Evolutionary conservation across 164 flowering plant species (phyloP).

Genomic region (Berberis vulgaris): DNA sequence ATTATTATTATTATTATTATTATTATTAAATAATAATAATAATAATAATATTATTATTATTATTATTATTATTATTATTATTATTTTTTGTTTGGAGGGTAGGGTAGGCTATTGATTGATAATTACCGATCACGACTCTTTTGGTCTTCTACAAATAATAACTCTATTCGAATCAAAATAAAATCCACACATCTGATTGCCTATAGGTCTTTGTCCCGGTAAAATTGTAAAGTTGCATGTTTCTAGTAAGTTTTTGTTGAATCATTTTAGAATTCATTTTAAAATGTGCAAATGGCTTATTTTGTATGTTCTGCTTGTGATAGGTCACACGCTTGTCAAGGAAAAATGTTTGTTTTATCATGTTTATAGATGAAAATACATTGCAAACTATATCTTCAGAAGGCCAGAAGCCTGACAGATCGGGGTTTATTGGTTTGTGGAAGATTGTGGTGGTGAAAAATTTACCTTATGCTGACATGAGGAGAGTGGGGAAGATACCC

Average conservation of each 20-base stretch:
- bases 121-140: no score
- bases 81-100: no score
- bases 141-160: no score
- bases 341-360: constrained; percentile 94
- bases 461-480: constrained; percentile 82
- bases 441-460: constrained; percentile 82
- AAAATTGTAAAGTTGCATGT: not conserved
- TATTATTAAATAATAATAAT: no score
- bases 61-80: no score
- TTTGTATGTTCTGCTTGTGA: not conserved
- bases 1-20: no score
- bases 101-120: no score
- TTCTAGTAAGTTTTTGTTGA: not conserved
- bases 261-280: not conserved
- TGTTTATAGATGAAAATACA: constrained; percentile 81
- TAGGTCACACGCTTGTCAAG: constrained; percentile 78
- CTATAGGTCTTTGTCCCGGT: no score
- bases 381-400: constrained; percentile 64
- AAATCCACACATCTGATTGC: no score
- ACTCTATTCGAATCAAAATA: no score
- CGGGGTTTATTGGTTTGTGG: constrained; percentile 86
- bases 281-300: no score
- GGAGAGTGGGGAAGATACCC: constrained; percentile 95
- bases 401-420: constrained; percentile 58
- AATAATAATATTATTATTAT: no score